Evolutionary conservation across 2,329 filamentous ascomycete species (phyloP).

Genomic region (Cryphonectria radicalis): DNA sequence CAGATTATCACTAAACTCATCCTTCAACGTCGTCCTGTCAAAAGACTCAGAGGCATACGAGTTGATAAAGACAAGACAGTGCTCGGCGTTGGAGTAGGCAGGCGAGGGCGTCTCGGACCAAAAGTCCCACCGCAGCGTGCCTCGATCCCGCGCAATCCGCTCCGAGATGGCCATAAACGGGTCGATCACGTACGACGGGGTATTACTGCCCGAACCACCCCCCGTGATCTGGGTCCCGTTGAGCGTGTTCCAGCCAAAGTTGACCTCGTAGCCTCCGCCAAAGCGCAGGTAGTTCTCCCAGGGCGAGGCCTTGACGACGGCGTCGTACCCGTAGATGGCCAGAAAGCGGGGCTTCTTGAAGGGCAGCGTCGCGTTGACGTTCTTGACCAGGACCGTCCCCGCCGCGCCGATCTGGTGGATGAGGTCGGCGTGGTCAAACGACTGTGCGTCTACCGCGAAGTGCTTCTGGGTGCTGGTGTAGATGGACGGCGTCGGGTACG

Average conservation of each 20-base stretch:
- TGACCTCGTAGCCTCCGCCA: conserved; percentile 61
- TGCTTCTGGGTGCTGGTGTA: conserved; percentile 26
- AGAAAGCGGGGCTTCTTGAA: conserved; percentile 59
- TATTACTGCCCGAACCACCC: conserved; percentile 63
- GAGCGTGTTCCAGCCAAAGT: conserved; percentile 40
- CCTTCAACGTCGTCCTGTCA: conserved; percentile 63
- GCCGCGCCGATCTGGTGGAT: conserved; percentile 28
- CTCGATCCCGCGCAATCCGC: conserved; percentile 62
- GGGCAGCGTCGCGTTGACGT: conserved; percentile 59
- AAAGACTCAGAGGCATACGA: conserved; percentile 74
- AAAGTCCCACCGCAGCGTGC: conserved; percentile 40
- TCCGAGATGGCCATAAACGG: conserved; percentile 62
- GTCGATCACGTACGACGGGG: conserved; percentile 80
- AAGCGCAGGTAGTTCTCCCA: conserved; percentile 27
- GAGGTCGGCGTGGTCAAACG: conserved; percentile 16
- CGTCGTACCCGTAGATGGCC: conserved; percentile 62
- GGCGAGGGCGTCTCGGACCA: conserved; percentile 27
- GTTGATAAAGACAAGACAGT: conserved; percentile 70
- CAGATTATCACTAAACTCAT: conserved; percentile 66
- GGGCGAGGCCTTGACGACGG: conserved; percentile 47
- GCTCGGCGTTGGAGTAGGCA: conserved; percentile 25
- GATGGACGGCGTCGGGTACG: conserved; percentile 19
- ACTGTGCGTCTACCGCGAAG: conserved; percentile 25
- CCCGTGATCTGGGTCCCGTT: conserved; percentile 50
- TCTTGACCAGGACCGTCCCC: conserved; percentile 61